Evolutionary conservation across 2,329 filamentous ascomycete species (phyloP).

Genomic region (Fusarium drepaniforme): DNA sequence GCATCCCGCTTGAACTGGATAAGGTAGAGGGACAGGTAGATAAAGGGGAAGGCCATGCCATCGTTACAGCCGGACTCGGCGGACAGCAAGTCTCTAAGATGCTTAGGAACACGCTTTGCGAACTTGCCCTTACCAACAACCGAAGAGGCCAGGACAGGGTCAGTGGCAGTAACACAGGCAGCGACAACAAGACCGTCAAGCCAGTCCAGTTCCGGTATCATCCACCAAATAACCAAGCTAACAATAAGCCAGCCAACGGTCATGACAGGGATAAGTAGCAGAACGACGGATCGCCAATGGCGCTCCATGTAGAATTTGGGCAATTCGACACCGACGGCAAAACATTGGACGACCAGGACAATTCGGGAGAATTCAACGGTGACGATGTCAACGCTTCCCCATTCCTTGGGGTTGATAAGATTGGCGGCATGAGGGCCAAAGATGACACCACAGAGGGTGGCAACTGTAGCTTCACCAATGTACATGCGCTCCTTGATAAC

Average conservation of each 20-base stretch:
- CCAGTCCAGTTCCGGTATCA: slow-evolving; percentile 84
- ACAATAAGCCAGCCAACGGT: slow-evolving; percentile 95
- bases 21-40: slow-evolving; percentile 92
- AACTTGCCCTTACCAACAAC: slow-evolving; percentile 99
- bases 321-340: slow-evolving; percentile 90
- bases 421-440: slow-evolving; percentile 89
- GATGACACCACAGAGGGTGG: slow-evolving; percentile 87
- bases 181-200: slow-evolving; percentile 88
- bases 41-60: slow-evolving; percentile 98
- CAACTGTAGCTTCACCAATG: slow-evolving; percentile 97
- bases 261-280: slow-evolving; percentile 95
- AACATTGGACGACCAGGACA: slow-evolving; percentile 92
- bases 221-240: slow-evolving; percentile 94
- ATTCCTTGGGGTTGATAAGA: slow-evolving; percentile 79
- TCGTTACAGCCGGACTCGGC: slow-evolving; percentile 99
- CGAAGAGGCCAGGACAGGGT: slow-evolving; percentile 95
- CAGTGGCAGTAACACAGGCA: slow-evolving; percentile 96
- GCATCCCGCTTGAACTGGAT: slow-evolving; percentile 83
- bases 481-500: slow-evolving; percentile 99
- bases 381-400: slow-evolving; percentile 88
- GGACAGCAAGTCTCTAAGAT: slow-evolving; percentile 93
- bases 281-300: slow-evolving; percentile 93
- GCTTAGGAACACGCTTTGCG: slow-evolving; percentile 95
- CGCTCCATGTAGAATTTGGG: slow-evolving; percentile 97
- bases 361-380: slow-evolving; percentile 92